Percentiles rank a stretch among this genome's conserved stretches.
Evolutionary conservation across 345 rosid genomes (phyloP).

Genomic region (Corchorus capsularis): DNA sequence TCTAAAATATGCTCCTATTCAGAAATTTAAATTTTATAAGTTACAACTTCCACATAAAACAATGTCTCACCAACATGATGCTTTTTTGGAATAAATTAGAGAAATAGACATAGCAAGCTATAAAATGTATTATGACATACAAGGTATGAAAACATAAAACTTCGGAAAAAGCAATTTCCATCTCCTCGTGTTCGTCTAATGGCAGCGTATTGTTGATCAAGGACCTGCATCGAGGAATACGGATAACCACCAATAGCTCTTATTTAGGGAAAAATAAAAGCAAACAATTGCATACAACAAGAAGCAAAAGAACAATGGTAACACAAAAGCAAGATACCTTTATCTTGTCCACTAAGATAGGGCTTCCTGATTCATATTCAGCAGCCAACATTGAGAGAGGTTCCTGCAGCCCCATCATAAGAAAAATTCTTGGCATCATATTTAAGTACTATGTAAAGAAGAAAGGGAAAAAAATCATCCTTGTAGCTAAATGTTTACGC

Average conservation of each 20-base stretch:
- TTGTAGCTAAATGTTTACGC: conserved; percentile 1
- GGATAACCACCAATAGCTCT: conserved; percentile 16
- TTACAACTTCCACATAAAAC: conserved; percentile 18
- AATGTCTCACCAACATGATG: conserved; percentile 21
- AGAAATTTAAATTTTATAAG: conserved; percentile 22
- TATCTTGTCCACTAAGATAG: conserved; percentile 87
- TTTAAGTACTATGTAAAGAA: not conserved
- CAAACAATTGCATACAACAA: not conserved
- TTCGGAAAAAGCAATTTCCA: conserved; percentile 97
- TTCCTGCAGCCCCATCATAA: conserved; percentile 54
- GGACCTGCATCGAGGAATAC: conserved; percentile 45
- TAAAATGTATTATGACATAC: conserved; percentile 43
- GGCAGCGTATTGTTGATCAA: conserved; percentile 63
- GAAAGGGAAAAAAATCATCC: not conserved
- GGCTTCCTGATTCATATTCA: conserved; percentile 86
- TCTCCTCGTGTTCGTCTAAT: conserved; percentile 95
- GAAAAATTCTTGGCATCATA: conserved; percentile 6
- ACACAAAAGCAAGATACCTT: conserved; percentile 48
- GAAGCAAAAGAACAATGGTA: not conserved
- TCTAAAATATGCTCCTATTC: conserved; percentile 80
- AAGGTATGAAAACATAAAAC: conserved; percentile 96
- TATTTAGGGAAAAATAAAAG: not conserved
- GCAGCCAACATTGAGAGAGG: conserved; percentile 80
- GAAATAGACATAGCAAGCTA: not conserved
- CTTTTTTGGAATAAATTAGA: conserved; percentile 8